Base-by-base conservation (phyloP, 2,329 filamentous ascomycete genomes). In the Botrytis galanthina region DNA sequence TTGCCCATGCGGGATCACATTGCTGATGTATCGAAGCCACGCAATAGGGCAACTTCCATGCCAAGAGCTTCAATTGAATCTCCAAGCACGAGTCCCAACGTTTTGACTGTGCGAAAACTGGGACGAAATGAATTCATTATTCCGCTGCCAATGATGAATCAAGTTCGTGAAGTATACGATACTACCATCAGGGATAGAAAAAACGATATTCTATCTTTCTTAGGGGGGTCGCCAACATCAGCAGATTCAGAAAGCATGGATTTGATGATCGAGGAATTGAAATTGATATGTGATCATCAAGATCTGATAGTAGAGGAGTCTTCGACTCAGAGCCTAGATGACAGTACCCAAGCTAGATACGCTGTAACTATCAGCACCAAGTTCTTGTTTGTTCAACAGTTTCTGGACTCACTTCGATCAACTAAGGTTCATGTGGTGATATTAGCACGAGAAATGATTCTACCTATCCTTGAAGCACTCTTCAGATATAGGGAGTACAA, bases 301-400 rank as follows among this genome's bases (percentile, higher is more conserved):
- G 85, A 86, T 7, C 85, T 87, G 51, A 86, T 87, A 57, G 80
- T 86, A 57, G 84, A 84, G n/a, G 82, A 86, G 12, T 78, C 81
- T 3, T 78, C 84, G 29, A 76, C 77, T 22, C 79, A 81, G 70
- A 71, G 57, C 20, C 81, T 88, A 72, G 60, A 64, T 39, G 78
- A 80, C 6, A 83, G 85, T 35, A 82, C 84, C 71, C 85, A 85
- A 76, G 79, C 79, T 4, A 89, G 86, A 77, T 87, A 89, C 75
- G 84, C 86, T 2, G 84, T 86, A 72, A 86, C 86, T 70, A 86
- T 87, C 16, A 91, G 89, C 79, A 82, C 87, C 72, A 91, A 91
- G 76, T 89, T 87, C 76, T 85, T 84, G 46, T 91, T 91, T 76
- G 77, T 90, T 9, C 86, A 84, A 62, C 87, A 90, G 75, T 81